These are phyloP conservation scores for Posidonia oceanica DNA, from an alignment of 116 monocot species.

Conservation along the genomic window DNA sequence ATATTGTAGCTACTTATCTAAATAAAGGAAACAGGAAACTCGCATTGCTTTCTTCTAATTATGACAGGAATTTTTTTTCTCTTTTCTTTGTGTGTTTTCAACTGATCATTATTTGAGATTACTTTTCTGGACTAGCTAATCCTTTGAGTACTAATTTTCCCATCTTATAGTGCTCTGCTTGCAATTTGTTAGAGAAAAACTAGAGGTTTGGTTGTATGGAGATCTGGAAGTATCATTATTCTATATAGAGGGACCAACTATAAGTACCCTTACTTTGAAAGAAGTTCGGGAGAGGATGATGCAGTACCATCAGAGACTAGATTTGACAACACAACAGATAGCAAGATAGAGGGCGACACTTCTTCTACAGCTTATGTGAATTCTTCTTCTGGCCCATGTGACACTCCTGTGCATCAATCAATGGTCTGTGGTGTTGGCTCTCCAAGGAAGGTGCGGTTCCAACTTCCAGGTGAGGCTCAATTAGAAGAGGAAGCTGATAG, in stretches of 20 bases:
- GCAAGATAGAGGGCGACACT: constrained; percentile 12
- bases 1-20: no score
- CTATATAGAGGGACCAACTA: constrained; percentile 82
- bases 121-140: no score
- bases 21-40: no score
- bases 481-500: constrained; percentile 66
- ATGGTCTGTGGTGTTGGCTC: constrained; percentile 73
- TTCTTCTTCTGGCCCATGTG: constrained; percentile 11
- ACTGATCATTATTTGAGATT: no score
- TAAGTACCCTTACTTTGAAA: constrained; percentile 77
- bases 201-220: constrained; percentile 94
- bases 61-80: no score
- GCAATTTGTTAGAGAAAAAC: constrained; percentile 71
- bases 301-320: constrained; percentile 4
- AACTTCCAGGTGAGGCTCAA: constrained; percentile 65
- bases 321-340: constrained; percentile 4
- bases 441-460: constrained; percentile 62
- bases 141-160: background rate
- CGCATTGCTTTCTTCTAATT: no score
- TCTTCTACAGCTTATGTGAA: constrained; percentile 1
- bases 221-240: constrained; percentile 82
- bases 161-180: background rate
- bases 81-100: no score
- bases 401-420: constrained; percentile 8
- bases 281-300: background rate